Evolutionary conservation across 1,284 basidiomycete genomes (phyloP), one percentile per base, ranked within the genome.

Genomic region (Sporisorium graminicola): DNA sequence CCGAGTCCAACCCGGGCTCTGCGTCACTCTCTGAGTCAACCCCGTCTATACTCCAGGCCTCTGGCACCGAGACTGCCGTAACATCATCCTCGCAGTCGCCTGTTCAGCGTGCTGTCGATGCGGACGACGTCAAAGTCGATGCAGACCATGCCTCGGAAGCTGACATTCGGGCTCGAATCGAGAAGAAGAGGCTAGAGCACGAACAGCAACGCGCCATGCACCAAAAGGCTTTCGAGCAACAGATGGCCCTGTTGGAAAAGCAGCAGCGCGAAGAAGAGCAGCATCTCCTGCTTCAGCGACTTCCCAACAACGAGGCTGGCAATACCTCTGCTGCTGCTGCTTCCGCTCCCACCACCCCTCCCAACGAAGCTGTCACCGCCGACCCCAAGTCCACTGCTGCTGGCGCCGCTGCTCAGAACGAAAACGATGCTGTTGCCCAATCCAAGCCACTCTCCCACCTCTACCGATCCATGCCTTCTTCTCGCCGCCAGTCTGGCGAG

Each of bases 181-280:
- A 81, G 24, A 60, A 54, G n/a, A 81, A 81, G 53, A 71, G 79
- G 27, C 56, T 67, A 37, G 79, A 81, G 68, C 77, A 79, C 69
- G 79, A 81, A 42, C 65, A 71, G 56, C 79, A 81, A 53, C 77
- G 79, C 35, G 77, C 74, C 20, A 51, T 77, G 53, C 79, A 81
- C 29, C 77, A 75, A 35, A 78, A 79, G 52, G 74, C 65, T 2
- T 81, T 81, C 42, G 79, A 81, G 51, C 74, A 81, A 43, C 77
- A 79, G 53, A 81, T 81, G 79, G 60, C 61, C 8, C 66, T 74
- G 7, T 64, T 81, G 37, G 77, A 81, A 42, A 66, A 64, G 59
- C 67, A 81, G 60, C 79, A 81, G 63, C 76, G 66, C 27, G 65
- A 81, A 51, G 79, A 81, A 43, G 79, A 81, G 56, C 71, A 66